Evolutionary conservation across 169 alveolate species (phyloP), one percentile per base, ranked within the genome.

Genomic region (Cryptosporidium sp.): DNA sequence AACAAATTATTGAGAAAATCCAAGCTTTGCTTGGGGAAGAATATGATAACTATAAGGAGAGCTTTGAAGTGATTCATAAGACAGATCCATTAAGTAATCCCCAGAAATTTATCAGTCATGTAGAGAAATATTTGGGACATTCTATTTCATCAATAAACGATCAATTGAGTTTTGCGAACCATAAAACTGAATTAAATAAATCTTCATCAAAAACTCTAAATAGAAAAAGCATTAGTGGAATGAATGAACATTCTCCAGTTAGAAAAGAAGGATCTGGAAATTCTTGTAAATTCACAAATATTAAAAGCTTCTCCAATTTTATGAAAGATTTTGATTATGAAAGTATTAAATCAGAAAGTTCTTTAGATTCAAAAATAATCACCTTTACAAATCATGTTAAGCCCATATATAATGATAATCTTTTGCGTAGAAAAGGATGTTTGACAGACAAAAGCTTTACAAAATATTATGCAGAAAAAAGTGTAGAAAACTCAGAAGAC

Each of bases 391-490:
- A 18, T n/a, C 43, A 41, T n/a, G 12, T 65, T 12, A 21, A 39
- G 2, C 10, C 41, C 6, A 62, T 80, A 33, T 80, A 41, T 51
- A 80, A 80, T 48, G 89, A 80, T 1, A 4, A 48, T 31, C 31
- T 61, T 41, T 16, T 43, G 14, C 67, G 80, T 26, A 80, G 89
- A 43, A 80, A 80, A 80, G 89, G 89, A 14, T 80, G 89, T 62
- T 7, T 80, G 26, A 80, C 89, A 0, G 89, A 80, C 41, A 80
- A 80, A 65, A 80, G 75, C 48, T 33, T n/a, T 43, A 80, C 89
- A 26, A 80, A 59, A 48, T 59, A 62, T 43, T 45, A 62, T 29
- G 58, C 59, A 23, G 75, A 58, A 41, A 62, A 26, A 48, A 26
- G 18, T 26, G 39, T 65, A 21, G 74, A 59, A 23, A 29, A 48